phyloP scores from a whole-genome alignment of 1,284 basidiomycete genomes.

The Porodaedalea pini region DNA sequence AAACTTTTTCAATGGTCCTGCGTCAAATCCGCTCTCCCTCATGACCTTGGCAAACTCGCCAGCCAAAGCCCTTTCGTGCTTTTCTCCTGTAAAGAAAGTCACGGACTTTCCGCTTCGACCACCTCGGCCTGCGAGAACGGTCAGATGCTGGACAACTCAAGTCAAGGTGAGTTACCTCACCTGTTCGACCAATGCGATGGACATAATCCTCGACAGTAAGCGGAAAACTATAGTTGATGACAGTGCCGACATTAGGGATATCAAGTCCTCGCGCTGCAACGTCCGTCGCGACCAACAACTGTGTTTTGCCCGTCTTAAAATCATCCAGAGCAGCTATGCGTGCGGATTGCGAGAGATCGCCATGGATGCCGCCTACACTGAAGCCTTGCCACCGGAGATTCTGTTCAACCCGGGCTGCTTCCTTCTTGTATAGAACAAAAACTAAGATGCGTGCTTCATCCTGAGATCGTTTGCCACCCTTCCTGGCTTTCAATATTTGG shows the following conservation, averaged over 20 bases:
- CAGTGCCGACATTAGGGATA: conserved; percentile 92
- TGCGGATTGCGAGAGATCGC: conserved; percentile 87
- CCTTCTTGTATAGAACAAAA: conserved; percentile 98
- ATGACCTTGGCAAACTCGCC: conserved; percentile 93
- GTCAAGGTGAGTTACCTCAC: conserved; percentile 1
- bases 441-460: conserved; percentile 78
- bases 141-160: not conserved
- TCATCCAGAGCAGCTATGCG: conserved; percentile 85
- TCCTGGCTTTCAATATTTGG: conserved; percentile 58
- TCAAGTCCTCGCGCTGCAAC: conserved; percentile 96
- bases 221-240: conserved; percentile 97
- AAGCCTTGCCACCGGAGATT: conserved; percentile 80
- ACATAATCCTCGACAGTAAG: conserved; percentile 95
- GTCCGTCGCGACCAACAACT: conserved; percentile 93
- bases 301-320: conserved; percentile 85
- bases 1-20: conserved; percentile 82
- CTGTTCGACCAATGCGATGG: conserved; percentile 94
- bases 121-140: conserved; percentile 65
- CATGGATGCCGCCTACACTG: conserved; percentile 86
- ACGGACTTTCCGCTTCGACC: conserved; percentile 90
- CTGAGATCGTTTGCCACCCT: conserved; percentile 44
- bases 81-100: conserved; percentile 94
- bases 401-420: conserved; percentile 86
- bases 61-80: conserved; percentile 82
- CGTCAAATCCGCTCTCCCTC: conserved; percentile 81